Conservation (phyloP, 176 grass and related monocot genomes). For the Oryza australiensis region DNA sequence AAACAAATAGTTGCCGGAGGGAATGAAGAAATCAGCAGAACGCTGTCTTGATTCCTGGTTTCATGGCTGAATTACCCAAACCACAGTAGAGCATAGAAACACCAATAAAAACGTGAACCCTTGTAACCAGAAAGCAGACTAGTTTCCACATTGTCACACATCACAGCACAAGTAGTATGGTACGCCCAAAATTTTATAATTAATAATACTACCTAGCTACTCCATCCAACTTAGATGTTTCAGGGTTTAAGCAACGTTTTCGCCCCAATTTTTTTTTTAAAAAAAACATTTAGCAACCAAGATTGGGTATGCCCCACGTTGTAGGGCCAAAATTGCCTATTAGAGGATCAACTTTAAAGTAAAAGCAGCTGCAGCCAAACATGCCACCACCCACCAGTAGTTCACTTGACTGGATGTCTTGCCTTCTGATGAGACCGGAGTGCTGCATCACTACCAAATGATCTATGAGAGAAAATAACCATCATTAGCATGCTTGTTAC, state of each 20-base stretch:
- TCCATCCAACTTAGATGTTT: neutral
- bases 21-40: too few species aligned
- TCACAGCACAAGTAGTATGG: neutral
- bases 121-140: neutral
- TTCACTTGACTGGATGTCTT: conserved; percentile 35
- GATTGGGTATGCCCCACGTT: neutral
- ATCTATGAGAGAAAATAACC: conserved; percentile 33
- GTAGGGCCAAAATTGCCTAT: neutral
- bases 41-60: too few species aligned
- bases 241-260: neutral
- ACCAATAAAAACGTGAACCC: neutral
- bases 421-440: conserved; percentile 34
- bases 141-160: neutral
- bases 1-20: too few species aligned
- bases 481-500: neutral
- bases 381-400: neutral
- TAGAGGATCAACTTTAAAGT: neutral
- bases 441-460: conserved; percentile 13
- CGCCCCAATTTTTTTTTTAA: too few species aligned
- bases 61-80: neutral
- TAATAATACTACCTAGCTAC: neutral
- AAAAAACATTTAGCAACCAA: neutral
- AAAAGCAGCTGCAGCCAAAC: neutral
- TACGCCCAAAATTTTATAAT: neutral
- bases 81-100: neutral